Percentiles rank a stretch among this genome's conserved stretches.
Evolutionary conservation across 345 rosid species (phyloP).

Genomic region (Pelargonium nanum): DNA sequence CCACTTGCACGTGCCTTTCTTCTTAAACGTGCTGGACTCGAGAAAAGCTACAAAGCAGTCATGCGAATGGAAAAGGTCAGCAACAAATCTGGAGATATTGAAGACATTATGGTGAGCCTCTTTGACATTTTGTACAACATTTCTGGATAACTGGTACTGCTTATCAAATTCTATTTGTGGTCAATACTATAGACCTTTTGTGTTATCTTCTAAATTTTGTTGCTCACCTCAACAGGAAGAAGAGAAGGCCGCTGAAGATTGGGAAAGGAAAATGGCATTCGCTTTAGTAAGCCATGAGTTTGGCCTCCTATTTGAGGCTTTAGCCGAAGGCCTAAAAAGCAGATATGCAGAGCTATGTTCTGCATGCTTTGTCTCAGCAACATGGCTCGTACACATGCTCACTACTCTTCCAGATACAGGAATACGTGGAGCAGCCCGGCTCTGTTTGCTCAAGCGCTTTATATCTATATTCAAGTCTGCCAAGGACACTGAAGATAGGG

Average conservation of each 20-base stretch:
- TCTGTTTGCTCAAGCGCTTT: slow-evolving; percentile 50
- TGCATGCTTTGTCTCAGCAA: slow-evolving; percentile 43
- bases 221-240: slow-evolving; percentile 29
- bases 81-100: slow-evolving; percentile 24
- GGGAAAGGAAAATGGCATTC: slow-evolving; percentile 56
- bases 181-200: neutral
- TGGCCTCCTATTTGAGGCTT: slow-evolving; percentile 56
- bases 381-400: slow-evolving; percentile 57
- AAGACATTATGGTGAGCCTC: slow-evolving; percentile 39
- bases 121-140: neutral
- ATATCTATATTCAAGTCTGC: slow-evolving; percentile 38
- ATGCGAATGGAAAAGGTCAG: slow-evolving; percentile 29
- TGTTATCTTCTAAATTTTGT: neutral
- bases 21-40: slow-evolving; percentile 47
- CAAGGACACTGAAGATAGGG: slow-evolving; percentile 40
- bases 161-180: neutral
- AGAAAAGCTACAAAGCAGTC: slow-evolving; percentile 33
- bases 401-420: slow-evolving; percentile 52
- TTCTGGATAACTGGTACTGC: neutral
- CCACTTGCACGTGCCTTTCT: slow-evolving; percentile 40
- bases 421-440: slow-evolving; percentile 48
- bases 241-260: slow-evolving; percentile 49
- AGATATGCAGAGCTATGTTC: slow-evolving; percentile 28
- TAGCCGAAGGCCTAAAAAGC: slow-evolving; percentile 56
- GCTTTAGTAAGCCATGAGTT: slow-evolving; percentile 54